These are phyloP conservation scores for Neoboletus subvelutipes DNA, from an alignment of 768 basidiomycete species.

Conservation along the genomic window DNA sequence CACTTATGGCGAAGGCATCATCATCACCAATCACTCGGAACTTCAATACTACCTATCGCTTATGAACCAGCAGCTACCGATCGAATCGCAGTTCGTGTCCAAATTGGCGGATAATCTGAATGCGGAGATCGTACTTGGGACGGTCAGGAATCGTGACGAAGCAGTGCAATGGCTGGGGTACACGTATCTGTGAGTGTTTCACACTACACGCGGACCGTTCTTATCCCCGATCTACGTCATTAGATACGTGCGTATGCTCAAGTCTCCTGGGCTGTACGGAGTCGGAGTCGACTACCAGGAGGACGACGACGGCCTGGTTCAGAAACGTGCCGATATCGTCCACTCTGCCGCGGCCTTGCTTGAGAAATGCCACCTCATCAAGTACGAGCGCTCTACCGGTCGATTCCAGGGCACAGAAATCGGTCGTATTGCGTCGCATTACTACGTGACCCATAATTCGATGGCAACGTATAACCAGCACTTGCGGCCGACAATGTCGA, in stretches of 20 bases:
- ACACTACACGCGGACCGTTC: background rate
- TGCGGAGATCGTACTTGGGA: conserved; percentile 95
- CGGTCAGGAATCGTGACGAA: conserved; percentile 92
- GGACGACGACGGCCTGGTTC: conserved; percentile 76
- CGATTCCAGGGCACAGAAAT: conserved; percentile 92
- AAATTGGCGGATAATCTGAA: conserved; percentile 95
- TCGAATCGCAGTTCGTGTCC: conserved; percentile 91
- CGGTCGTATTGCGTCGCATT: conserved; percentile 92
- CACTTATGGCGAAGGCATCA: conserved; percentile 95
- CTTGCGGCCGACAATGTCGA: conserved; percentile 81
- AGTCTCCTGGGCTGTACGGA: conserved; percentile 81
- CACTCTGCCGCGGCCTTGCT: conserved; percentile 92
- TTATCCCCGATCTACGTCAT: background rate
- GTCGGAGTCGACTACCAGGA: conserved; percentile 90
- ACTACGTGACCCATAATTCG: conserved; percentile 91
- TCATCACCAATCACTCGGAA: conserved; percentile 97
- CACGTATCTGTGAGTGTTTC: conserved; percentile 74
- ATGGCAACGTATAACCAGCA: conserved; percentile 98
- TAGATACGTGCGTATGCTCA: conserved; percentile 94
- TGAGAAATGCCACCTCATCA: conserved; percentile 92
- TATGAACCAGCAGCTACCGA: conserved; percentile 96
- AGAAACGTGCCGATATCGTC: conserved; percentile 91
- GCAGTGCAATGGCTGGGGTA: conserved; percentile 98
- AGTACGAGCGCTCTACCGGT: conserved; percentile 88
- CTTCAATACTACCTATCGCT: conserved; percentile 95